Percentiles rank a stretch among this genome's conserved stretches.
Evolutionary conservation across 202 grass and related monocot species (phyloP).

Genomic region (Alloteropsis angusta): DNA sequence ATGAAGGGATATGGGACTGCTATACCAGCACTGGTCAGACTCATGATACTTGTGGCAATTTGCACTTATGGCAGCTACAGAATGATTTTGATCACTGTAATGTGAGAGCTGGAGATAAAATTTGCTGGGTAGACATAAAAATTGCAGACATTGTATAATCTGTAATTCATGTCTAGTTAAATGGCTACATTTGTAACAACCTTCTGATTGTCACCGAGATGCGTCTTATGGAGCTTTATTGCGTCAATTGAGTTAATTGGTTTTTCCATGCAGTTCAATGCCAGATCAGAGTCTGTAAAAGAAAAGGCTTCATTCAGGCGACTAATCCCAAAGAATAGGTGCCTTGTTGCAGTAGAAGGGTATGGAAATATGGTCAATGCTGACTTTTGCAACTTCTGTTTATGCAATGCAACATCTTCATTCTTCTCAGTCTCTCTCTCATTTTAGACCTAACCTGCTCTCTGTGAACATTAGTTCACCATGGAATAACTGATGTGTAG

Average conservation of each 20-base stretch:
- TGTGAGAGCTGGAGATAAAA: not conserved
- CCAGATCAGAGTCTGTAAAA: slow-evolving; percentile 80
- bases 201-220: not conserved
- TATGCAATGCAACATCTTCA: not conserved
- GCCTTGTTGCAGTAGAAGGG: slow-evolving; percentile 87
- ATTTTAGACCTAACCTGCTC: too few relatives aligned
- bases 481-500: too few relatives aligned
- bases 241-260: slow-evolving; percentile 1
- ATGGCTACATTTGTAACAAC: not conserved
- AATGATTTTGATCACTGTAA: not conserved
- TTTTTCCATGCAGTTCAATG: slow-evolving; percentile 74
- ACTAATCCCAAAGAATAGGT: slow-evolving; percentile 75
- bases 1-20: not conserved
- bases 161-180: not conserved
- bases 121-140: not conserved
- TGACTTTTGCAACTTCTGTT: not conserved
- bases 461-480: too few relatives aligned
- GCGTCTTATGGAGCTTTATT: not conserved
- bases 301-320: slow-evolving; percentile 87
- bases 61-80: not conserved
- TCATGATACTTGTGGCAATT: too few relatives aligned
- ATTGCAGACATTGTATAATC: not conserved
- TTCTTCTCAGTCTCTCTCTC: not conserved
- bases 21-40: not conserved
- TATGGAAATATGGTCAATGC: slow-evolving; percentile 28